These are phyloP conservation scores for Aechmea fasciata DNA, from an alignment of 176 grass and related monocot genomes.

Conservation along the genomic window DNA sequence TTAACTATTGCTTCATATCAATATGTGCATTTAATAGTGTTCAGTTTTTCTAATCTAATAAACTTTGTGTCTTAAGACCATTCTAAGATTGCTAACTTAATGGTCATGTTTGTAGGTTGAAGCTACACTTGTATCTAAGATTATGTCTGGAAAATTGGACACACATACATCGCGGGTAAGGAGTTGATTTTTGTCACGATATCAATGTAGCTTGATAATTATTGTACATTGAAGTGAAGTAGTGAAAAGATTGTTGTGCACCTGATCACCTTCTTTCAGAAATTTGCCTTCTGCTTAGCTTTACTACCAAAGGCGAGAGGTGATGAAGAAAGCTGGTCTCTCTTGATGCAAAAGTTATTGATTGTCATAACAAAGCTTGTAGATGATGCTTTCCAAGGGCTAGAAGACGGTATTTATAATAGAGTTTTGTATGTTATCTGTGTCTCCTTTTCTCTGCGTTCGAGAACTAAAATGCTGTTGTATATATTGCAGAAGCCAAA, in stretches of 20 bases:
- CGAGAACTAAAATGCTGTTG: neutral
- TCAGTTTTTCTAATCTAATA: no score
- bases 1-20: no score
- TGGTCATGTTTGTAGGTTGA: slow-evolving; percentile 43
- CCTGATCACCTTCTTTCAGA: slow-evolving; percentile 26
- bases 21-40: no score
- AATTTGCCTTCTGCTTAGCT: slow-evolving; percentile 46
- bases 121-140: slow-evolving; percentile 42
- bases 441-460: neutral
- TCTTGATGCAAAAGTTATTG: slow-evolving; percentile 72
- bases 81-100: neutral
- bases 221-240: neutral
- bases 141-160: slow-evolving; percentile 42
- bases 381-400: slow-evolving; percentile 60
- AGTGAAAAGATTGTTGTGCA: neutral
- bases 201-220: neutral
- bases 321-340: slow-evolving; percentile 55
- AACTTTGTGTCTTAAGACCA: neutral
- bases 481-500: slow-evolving; percentile 49
- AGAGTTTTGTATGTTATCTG: neutral
- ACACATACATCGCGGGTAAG: slow-evolving; percentile 56
- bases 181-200: neutral
- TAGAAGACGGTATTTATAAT: slow-evolving; percentile 56
- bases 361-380: slow-evolving; percentile 62
- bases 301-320: slow-evolving; percentile 58